A percentile compares a stretch with the other conserved stretches of the same genome.
These are phyloP conservation scores for Agarophyton chilense DNA, from an alignment of 23 red algal genomes.

Conservation along the genomic window DNA sequence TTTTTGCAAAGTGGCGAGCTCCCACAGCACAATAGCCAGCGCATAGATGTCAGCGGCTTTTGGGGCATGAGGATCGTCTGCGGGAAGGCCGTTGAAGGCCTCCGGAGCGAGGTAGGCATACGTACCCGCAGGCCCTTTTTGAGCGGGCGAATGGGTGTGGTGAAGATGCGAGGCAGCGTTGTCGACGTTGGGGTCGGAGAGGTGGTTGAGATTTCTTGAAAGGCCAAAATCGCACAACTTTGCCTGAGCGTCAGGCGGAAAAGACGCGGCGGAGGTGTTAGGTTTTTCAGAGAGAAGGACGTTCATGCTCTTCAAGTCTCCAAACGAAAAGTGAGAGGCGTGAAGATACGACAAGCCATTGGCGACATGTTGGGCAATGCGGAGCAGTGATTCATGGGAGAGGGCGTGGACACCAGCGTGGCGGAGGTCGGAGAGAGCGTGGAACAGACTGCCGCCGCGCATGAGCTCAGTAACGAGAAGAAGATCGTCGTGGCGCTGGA, in stretches of 20 bases:
- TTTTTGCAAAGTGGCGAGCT: slow-evolving; percentile 64
- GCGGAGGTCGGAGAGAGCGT: slow-evolving; percentile 13
- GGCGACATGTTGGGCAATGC: slow-evolving; percentile 26
- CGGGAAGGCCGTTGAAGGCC: slow-evolving; percentile 47
- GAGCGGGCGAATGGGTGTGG: not conserved
- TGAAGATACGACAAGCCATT: slow-evolving; percentile 59
- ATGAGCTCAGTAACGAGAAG: slow-evolving; percentile 78
- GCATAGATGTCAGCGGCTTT: slow-evolving; percentile 84
- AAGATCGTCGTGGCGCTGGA: not conserved
- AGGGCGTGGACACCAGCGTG: not conserved
- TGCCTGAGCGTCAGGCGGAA: slow-evolving; percentile 12
- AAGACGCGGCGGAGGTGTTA: not conserved
- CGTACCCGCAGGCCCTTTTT: slow-evolving; percentile 66
- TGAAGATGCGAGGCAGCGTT: not conserved
- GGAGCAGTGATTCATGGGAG: not conserved
- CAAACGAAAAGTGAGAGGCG: slow-evolving; percentile 36
- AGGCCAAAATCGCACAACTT: slow-evolving; percentile 77
- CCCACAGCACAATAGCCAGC: slow-evolving; percentile 85
- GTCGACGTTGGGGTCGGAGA: not conserved
- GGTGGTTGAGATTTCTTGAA: slow-evolving; percentile 32
- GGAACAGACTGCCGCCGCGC: slow-evolving; percentile 50
- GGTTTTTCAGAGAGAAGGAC: slow-evolving; percentile 31
- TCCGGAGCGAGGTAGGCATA: slow-evolving; percentile 91
- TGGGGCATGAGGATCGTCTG: slow-evolving; percentile 28
- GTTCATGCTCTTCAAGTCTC: slow-evolving; percentile 69